phyloP scores from a whole-genome alignment of 2,329 filamentous ascomycete species.

The Trichoderma koningiopsis region DNA sequence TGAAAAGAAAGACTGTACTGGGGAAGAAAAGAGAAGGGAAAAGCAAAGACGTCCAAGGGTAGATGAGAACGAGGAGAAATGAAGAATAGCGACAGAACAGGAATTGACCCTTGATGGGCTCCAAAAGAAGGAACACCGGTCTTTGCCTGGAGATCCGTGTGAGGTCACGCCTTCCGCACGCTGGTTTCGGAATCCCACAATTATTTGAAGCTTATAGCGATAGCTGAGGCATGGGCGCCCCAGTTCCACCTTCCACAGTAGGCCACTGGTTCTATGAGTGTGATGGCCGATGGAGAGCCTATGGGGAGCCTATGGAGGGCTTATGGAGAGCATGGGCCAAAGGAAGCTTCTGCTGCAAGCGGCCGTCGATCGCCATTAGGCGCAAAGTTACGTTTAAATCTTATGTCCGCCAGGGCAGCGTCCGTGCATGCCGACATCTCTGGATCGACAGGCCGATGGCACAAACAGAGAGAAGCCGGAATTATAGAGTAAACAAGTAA shows the following conservation, averaged over 20 bases:
- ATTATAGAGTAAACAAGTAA: neutral
- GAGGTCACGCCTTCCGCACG: neutral
- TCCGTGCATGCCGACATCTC: neutral
- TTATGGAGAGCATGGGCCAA: neutral
- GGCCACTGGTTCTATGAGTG: too few relatives aligned
- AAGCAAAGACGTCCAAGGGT: neutral
- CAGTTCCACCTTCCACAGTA: neutral
- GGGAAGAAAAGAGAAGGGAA: neutral
- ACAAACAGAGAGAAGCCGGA: neutral
- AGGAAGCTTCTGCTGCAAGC: neutral
- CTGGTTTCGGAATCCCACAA: constrained; percentile 15
- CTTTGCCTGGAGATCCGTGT: constrained; percentile 1
- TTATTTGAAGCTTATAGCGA: neutral
- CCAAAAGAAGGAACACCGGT: neutral
- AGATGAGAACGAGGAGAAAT: constrained; percentile 22
- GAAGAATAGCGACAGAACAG: constrained; percentile 14
- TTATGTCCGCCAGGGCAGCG: neutral
- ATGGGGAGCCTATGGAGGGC: too few relatives aligned
- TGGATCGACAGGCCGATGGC: neutral
- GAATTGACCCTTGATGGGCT: neutral
- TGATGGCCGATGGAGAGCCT: neutral
- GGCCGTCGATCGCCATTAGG: neutral
- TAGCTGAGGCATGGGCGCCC: neutral
- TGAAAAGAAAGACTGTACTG: constrained; percentile 12
- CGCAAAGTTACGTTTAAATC: constrained; percentile 11